Conservation (phyloP, 305 asterid genomes). For the Ruellia speciosa region DNA sequence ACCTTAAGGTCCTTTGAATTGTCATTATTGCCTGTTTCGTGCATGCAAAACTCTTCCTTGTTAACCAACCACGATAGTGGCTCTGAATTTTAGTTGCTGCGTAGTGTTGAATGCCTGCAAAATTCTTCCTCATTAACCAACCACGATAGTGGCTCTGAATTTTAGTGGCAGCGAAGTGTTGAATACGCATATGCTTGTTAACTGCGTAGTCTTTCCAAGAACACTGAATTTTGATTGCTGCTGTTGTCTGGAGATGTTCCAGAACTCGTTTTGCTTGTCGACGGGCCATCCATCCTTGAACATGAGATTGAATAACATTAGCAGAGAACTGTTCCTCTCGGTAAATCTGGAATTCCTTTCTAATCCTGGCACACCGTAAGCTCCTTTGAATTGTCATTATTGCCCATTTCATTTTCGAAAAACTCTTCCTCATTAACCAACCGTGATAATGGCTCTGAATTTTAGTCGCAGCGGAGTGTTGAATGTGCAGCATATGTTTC, state of each 20-base stretch:
- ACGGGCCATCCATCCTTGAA: constrained; percentile 29
- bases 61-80: background rate
- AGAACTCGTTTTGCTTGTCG: constrained; percentile 20
- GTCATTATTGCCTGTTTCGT: constrained; percentile 1
- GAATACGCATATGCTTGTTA: background rate
- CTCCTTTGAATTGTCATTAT: constrained; percentile 10
- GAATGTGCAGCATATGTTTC: constrained; percentile 13
- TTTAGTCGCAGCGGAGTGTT: too few relatives aligned
- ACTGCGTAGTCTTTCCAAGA: background rate
- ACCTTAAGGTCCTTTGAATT: constrained; percentile 29
- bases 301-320: constrained; percentile 30
- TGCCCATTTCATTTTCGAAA: constrained; percentile 18
- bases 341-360: too few relatives aligned
- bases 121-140: background rate
- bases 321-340: constrained; percentile 15
- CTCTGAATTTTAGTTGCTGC: background rate
- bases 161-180: background rate
- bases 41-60: background rate
- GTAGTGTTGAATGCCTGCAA: background rate
- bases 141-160: background rate
- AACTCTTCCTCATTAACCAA: constrained; percentile 13
- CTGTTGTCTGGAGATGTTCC: background rate
- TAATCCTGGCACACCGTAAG: too few relatives aligned
- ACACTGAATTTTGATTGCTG: background rate
- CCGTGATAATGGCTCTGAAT: too few relatives aligned